Base-by-base conservation (phyloP, 371 early-diverging fungal species). In the Mortierella sp. region DNA sequence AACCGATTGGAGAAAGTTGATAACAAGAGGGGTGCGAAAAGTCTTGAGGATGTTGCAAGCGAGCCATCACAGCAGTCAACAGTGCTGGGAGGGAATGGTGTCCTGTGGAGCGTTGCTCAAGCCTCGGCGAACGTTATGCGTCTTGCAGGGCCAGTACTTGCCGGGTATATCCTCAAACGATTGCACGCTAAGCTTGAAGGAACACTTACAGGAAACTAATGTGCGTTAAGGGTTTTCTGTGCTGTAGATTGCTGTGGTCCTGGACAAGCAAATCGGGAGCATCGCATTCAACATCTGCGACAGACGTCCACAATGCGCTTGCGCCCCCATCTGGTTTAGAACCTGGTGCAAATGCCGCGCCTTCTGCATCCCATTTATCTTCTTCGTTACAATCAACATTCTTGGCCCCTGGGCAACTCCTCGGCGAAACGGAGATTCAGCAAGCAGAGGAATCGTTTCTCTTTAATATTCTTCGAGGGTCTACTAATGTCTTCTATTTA, bases 111-210 rank as follows among this genome's bases (percentile, higher is more conserved):
- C 39, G 37, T 60, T 12, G 64, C 71, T 12, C 64, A 71, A 28
- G 64, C 64, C 30, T 64, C 71, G 2, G 50, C 64, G 14, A 71
- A 71, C 34, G 43, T 71, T 8, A 71, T 71, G 71, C 64, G 71
- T 15, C 59, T 71, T 21, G 51, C 64, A 4, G 71, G 60, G 28
- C 64, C 64, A 14, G 59, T 71, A 15, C 30, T 64, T 28, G 64
- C 64, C 42, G 64, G 71, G 64, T 64, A 70, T 47, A 59, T 24
- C 15, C n/a, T 24, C 21, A 14, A 1, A 9, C 19, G 19, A 43
- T 43, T 43, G 43, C 21, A 43, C 15, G 21, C 2, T 17, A n/a
- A 43, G 15, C 8, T 7, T 6, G 49, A 26, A 27, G 24, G 8
- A 49, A 24, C 9, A 7, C 31, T 28, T 55, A 3, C 31, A 21